Evolutionary conservation across 2,329 filamentous ascomycete genomes (phyloP).

Genomic region (Ceratocystis huliohia): DNA sequence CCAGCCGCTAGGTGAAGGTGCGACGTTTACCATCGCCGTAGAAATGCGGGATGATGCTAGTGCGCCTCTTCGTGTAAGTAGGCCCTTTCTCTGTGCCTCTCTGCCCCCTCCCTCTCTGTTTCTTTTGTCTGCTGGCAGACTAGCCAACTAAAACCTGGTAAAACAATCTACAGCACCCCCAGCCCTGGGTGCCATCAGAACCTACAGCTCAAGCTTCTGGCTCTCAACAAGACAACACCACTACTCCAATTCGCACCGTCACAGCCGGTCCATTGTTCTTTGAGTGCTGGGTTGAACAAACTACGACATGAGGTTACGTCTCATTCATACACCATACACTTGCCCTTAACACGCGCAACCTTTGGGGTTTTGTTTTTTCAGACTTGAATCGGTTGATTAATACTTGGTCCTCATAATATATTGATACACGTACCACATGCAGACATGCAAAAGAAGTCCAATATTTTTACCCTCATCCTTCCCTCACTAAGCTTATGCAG

Average conservation of each 20-base stretch:
- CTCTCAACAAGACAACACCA: neutral
- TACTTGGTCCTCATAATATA: slow-evolving; percentile 19
- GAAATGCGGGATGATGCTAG: slow-evolving; percentile 52
- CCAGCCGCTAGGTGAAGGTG: slow-evolving; percentile 45
- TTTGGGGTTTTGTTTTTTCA: slow-evolving; percentile 26
- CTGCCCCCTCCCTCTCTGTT: neutral
- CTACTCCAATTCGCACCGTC: slow-evolving; percentile 38
- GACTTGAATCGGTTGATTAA: slow-evolving; percentile 3
- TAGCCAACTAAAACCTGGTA: neutral
- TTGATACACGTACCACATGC: slow-evolving; percentile 14
- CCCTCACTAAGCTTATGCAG: neutral
- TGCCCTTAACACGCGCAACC: slow-evolving; percentile 5
- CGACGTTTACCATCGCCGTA: slow-evolving; percentile 64
- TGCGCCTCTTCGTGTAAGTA: slow-evolving; percentile 45
- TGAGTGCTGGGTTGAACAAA: slow-evolving; percentile 54
- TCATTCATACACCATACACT: neutral
- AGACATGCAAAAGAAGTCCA: neutral
- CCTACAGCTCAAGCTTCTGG: slow-evolving; percentile 31
- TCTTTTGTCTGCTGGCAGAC: neutral
- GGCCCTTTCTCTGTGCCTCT: neutral
- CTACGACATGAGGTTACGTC: slow-evolving; percentile 26
- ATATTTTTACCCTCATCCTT: neutral
- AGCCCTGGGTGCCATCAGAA: slow-evolving; percentile 48
- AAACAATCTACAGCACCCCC: slow-evolving; percentile 36
- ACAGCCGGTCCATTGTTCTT: slow-evolving; percentile 48